phyloP scores from a whole-genome alignment of 768 basidiomycete species.

The Amanita thiersii region DNA sequence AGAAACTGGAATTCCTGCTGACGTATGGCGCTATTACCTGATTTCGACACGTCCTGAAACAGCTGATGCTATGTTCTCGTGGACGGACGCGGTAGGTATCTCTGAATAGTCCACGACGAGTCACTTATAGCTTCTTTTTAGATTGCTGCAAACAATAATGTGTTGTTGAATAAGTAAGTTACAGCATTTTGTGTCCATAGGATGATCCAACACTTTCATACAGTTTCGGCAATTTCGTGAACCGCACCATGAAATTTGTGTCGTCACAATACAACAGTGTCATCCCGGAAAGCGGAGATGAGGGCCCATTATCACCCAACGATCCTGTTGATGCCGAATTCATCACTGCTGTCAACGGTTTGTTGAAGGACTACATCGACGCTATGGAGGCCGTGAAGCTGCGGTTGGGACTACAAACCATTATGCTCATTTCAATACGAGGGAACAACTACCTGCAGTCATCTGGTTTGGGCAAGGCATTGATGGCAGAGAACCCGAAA shows the following conservation, averaged over 20 bases:
- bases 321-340: slow-evolving; percentile 68
- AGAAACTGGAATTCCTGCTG: slow-evolving; percentile 88
- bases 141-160: slow-evolving; percentile 89
- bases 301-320: slow-evolving; percentile 62
- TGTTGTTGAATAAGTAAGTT: slow-evolving; percentile 85
- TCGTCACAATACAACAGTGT: slow-evolving; percentile 74
- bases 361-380: slow-evolving; percentile 72
- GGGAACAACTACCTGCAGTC: slow-evolving; percentile 96
- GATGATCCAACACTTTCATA: slow-evolving; percentile 5
- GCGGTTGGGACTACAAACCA: slow-evolving; percentile 75
- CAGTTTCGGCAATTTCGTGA: slow-evolving; percentile 98
- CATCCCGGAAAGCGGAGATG: slow-evolving; percentile 73
- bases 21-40: slow-evolving; percentile 96
- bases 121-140: slow-evolving; percentile 19
- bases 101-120: neutral
- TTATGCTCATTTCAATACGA: slow-evolving; percentile 83
- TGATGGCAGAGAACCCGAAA: slow-evolving; percentile 71
- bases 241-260: slow-evolving; percentile 89
- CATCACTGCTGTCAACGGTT: slow-evolving; percentile 67
- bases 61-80: slow-evolving; percentile 93
- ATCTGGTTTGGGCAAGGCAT: slow-evolving; percentile 82
- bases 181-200: neutral
- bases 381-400: slow-evolving; percentile 91
- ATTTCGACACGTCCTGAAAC: slow-evolving; percentile 90
- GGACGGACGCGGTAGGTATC: slow-evolving; percentile 79